Conservation (phyloP, 768 basidiomycete genomes). For the Leccinellum rugosiceps region DNA sequence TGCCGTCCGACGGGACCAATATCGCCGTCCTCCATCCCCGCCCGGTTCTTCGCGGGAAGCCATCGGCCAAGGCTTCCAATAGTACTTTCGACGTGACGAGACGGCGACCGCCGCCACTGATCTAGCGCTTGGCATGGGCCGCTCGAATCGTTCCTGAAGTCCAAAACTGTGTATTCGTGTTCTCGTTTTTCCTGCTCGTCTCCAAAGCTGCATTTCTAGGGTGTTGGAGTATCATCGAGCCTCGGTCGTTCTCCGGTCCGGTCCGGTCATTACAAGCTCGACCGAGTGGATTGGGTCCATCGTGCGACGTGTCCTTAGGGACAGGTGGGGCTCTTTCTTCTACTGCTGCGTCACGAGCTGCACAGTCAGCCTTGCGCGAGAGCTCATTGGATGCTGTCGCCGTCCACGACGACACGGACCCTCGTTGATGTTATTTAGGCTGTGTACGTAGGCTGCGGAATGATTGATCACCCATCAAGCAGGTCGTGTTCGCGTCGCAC, state of each 20-base stretch:
- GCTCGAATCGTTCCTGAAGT: not conserved
- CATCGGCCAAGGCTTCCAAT: conserved; percentile 25
- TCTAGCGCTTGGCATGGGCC: not conserved
- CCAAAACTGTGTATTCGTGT: not conserved
- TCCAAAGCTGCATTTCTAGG: not conserved
- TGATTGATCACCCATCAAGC: conserved; percentile 4
- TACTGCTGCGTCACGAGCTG: not conserved
- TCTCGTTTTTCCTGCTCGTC: not conserved
- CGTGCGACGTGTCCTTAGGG: not conserved
- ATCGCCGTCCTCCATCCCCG: conserved; percentile 7
- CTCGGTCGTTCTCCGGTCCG: not conserved
- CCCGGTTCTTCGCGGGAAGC: conserved; percentile 7
- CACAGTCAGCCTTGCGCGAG: not conserved
- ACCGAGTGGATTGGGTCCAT: not conserved
- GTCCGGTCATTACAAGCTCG: not conserved
- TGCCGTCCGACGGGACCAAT: not conserved
- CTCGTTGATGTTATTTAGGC: conserved; percentile 12
- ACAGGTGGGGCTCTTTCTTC: not conserved
- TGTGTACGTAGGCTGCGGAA: conserved; percentile 9
- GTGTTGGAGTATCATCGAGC: not conserved
- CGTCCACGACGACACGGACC: not conserved
- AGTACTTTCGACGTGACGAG: conserved; percentile 15
- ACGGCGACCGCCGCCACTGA: not conserved
- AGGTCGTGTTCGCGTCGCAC: not conserved
- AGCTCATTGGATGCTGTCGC: not conserved